These are phyloP conservation scores for Chenopodium quinoa DNA, from an alignment of 148 eudicot species.

Conservation along the genomic window DNA sequence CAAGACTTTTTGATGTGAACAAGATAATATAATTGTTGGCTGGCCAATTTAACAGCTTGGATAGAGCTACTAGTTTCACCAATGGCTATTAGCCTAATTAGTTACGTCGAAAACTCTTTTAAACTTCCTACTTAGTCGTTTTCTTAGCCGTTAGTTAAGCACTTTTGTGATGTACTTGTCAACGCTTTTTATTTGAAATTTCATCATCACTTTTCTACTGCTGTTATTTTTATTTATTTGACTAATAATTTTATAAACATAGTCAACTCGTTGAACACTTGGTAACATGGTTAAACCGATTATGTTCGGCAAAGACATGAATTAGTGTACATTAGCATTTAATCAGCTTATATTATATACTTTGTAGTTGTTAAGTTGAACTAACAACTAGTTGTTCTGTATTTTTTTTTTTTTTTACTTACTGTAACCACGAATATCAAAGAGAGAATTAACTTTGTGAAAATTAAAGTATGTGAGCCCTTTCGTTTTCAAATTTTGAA, in stretches of 20 bases:
- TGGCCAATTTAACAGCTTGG: constrained; percentile 15
- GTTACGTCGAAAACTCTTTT: not conserved
- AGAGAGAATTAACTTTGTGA: too few relatives aligned
- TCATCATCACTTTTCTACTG: not conserved
- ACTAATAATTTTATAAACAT: not conserved
- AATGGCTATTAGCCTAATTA: constrained; percentile 16
- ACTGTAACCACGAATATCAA: too few relatives aligned
- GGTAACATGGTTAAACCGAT: not conserved
- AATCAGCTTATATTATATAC: not conserved
- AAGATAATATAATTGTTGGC: not conserved
- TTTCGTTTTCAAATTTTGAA: too few relatives aligned
- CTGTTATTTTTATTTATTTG: not conserved
- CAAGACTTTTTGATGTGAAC: not conserved
- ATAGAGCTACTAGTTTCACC: constrained; percentile 9
- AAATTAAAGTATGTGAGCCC: too few relatives aligned
- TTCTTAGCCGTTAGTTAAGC: constrained; percentile 15
- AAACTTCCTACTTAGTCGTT: constrained; percentile 5
- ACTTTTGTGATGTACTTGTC: constrained; percentile 4
- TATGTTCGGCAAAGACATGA: too few relatives aligned
- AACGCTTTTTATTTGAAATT: not conserved
- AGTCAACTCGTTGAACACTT: not conserved
- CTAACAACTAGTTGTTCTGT: too few relatives aligned
- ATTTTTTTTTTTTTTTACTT: too few relatives aligned
- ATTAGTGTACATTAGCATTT: not conserved
- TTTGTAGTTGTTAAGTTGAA: too few relatives aligned